Evolutionary conservation across 2,329 filamentous ascomycete species (phyloP), one percentile per base, ranked within the genome.

Genomic region (Apiospora saccharicola): DNA sequence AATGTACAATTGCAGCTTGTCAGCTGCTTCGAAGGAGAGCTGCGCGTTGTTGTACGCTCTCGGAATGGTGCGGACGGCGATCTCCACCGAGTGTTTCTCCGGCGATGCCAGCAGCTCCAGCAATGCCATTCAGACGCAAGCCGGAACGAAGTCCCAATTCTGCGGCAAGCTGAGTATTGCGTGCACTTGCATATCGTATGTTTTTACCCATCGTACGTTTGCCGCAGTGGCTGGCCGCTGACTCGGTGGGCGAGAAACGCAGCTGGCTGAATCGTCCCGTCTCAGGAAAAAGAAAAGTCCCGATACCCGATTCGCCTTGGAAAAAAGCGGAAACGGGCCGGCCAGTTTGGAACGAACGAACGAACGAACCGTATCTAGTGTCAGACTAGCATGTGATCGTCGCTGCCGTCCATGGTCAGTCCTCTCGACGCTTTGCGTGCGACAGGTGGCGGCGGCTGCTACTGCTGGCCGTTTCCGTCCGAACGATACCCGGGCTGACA

Each of bases 301-400:
- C 51, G 51, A 57, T 34, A 34, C 51, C 51, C 51, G 51, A 57
- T 34, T 57, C 51, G 51, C 51, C 26, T 57, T 4, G 51, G 14
- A 19, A 47, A 57, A 34, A 26, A 34, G 51, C 53, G 53, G 53
- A 61, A 61, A 37, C 53, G 53, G 53, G 53, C 53, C 53, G 53
- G 53, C 30, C 53, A 51, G n/a, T 53, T 30, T 53, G 24, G 4
- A 8, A 1, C 24, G 22, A 30, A 2, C 26, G 26, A 30, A 30
- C 19, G 12, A 49, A 30, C 30, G 30, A 61, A 61, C 30, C 53
- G 53, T 37, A 30, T 30, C 26, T 61, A 61, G 53, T 10, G 10
- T 16, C 34, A 30, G 34, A 22, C 7, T 61, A n/a, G 53, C 53
- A 64, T 64, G 57, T 64, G 57, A 64, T 64, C 57, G 34, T 64